A percentile compares a stretch with the other conserved stretches of the same genome.
These are phyloP conservation scores for Lichtheimia corymbifera DNA, from an alignment of 371 early-diverging fungal species.

Conservation along the genomic window DNA sequence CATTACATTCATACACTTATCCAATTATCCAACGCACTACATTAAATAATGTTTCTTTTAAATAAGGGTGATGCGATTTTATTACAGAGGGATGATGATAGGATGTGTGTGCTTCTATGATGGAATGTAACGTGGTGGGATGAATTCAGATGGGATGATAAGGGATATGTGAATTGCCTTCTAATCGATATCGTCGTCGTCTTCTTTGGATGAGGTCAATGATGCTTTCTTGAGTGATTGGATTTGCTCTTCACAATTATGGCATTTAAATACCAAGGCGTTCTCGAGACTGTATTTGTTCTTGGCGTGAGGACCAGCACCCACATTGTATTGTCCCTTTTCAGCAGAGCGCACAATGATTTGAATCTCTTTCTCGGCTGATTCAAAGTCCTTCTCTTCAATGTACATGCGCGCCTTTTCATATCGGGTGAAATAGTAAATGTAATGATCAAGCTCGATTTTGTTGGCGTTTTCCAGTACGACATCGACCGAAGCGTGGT, in stretches of 20 bases:
- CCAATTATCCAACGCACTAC: background rate
- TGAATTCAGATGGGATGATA: no score
- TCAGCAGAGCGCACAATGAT: constrained; percentile 37
- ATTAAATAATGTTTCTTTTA: no score
- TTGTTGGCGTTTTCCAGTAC: constrained; percentile 22
- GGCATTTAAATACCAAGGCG: constrained; percentile 44
- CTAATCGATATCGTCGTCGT: background rate
- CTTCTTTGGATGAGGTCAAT: background rate
- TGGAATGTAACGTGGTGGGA: background rate
- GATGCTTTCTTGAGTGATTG: constrained; percentile 6
- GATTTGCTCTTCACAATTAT: constrained; percentile 28
- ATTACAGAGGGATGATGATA: no score
- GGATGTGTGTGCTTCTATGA: background rate
- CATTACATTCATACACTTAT: background rate
- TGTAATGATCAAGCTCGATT: constrained; percentile 59
- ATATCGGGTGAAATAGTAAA: constrained; percentile 60
- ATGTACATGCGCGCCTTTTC: constrained; percentile 55
- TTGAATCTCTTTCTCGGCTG: constrained; percentile 50
- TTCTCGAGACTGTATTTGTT: constrained; percentile 52
- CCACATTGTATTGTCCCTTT: constrained; percentile 34
- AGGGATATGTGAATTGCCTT: background rate
- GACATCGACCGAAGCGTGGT: constrained; percentile 18
- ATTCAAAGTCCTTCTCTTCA: constrained; percentile 36
- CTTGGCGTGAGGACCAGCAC: constrained; percentile 41
- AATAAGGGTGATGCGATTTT: no score